Evolutionary conservation across 768 basidiomycete species (phyloP).

Genomic region (Pulveroboletus frians): DNA sequence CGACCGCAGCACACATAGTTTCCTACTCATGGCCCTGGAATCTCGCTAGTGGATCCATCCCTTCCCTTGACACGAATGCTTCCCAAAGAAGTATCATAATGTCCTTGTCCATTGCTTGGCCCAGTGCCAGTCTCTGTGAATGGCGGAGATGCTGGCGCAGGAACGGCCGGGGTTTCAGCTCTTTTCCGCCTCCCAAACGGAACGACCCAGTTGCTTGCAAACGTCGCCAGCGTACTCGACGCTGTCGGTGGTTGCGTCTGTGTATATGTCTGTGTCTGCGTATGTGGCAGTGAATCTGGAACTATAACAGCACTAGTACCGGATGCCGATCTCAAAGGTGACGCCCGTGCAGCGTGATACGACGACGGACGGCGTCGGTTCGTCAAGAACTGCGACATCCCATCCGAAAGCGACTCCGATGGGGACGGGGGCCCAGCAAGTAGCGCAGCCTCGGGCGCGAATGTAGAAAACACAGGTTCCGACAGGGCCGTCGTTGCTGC

Average conservation of each 20-base stretch:
- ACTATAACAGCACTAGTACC: background rate
- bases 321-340: conserved; percentile 35
- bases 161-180: conserved; percentile 7
- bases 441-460: conserved; percentile 23
- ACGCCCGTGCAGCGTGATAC: conserved; percentile 49
- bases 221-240: conserved; percentile 48
- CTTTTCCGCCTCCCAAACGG: conserved; percentile 55
- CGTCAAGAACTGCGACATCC: conserved; percentile 42
- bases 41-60: conserved; percentile 37
- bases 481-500: conserved; percentile 64
- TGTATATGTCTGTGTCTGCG: background rate
- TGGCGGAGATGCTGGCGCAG: conserved; percentile 1
- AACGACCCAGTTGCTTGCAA: conserved; percentile 64
- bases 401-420: conserved; percentile 58
- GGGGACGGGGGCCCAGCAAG: conserved; percentile 50
- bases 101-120: conserved; percentile 18
- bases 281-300: conserved; percentile 5
- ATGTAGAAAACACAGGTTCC: conserved; percentile 46
- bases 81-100: conserved; percentile 15
- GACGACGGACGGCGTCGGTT: conserved; percentile 57
- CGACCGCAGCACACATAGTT: background rate
- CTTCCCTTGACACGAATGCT: conserved; percentile 1
- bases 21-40: conserved; percentile 27
- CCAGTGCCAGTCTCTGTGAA: conserved; percentile 16
- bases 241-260: conserved; percentile 34